Conservation (phyloP, 1,284 basidiomycete genomes). For the Austroboletus novae-zelandiae region DNA sequence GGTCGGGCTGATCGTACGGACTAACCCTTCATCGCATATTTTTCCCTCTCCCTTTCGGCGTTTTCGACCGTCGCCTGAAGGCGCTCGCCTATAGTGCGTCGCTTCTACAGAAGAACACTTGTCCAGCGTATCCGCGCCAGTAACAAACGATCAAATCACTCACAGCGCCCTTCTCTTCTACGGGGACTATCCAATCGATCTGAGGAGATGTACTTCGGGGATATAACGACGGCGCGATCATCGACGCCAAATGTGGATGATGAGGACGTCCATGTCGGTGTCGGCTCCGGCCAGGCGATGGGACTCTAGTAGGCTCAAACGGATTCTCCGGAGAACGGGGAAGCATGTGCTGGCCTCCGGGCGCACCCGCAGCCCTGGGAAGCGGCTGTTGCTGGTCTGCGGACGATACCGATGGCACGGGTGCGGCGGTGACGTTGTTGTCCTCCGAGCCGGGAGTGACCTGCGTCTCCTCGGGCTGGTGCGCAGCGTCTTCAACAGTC, state of each 20-base stretch:
- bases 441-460: not conserved
- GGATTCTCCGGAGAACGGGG: slow-evolving; percentile 6
- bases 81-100: slow-evolving; percentile 40
- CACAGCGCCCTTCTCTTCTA: slow-evolving; percentile 15
- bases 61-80: slow-evolving; percentile 43
- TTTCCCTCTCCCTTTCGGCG: slow-evolving; percentile 40
- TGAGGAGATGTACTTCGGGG: slow-evolving; percentile 5
- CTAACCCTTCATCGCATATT: slow-evolving; percentile 39
- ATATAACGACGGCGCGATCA: not conserved
- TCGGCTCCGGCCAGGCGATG: slow-evolving; percentile 8
- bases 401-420: slow-evolving; percentile 8
- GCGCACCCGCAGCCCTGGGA: not conserved
- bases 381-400: slow-evolving; percentile 7
- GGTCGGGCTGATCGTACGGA: not conserved
- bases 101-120: not conserved
- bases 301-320: slow-evolving; percentile 8
- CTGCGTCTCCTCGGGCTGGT: slow-evolving; percentile 4
- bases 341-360: slow-evolving; percentile 1
- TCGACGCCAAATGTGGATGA: slow-evolving; percentile 2
- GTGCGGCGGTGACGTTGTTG: not conserved
- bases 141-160: not conserved
- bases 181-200: slow-evolving; percentile 28
- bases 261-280: slow-evolving; percentile 15
- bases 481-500: not conserved
- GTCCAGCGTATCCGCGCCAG: not conserved